phyloP scores from a whole-genome alignment of 2,329 filamentous ascomycete genomes.

The Claviceps citrina region DNA sequence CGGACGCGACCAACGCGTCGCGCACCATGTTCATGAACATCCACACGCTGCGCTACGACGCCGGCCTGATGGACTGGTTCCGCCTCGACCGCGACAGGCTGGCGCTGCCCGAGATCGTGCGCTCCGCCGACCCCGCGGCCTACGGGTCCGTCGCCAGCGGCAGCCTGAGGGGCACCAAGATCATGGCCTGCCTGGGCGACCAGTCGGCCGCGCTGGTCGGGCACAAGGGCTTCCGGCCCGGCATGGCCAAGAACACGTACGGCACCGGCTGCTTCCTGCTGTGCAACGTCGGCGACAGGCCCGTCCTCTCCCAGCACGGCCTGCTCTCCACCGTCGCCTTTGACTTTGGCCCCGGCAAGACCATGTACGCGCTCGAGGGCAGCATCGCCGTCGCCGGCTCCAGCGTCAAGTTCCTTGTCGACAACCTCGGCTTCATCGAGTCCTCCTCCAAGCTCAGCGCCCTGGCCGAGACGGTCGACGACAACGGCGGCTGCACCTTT shows the following conservation, averaged over 20 bases:
- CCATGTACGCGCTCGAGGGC: slow-evolving; percentile 62
- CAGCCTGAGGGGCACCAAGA: slow-evolving; percentile 48
- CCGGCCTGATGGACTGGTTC: slow-evolving; percentile 60
- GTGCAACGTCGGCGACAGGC: slow-evolving; percentile 67
- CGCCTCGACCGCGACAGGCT: slow-evolving; percentile 54
- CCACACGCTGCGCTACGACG: slow-evolving; percentile 58
- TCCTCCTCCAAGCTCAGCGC: slow-evolving; percentile 29
- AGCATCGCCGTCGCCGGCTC: slow-evolving; percentile 65
- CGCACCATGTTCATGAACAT: slow-evolving; percentile 82
- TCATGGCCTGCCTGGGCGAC: slow-evolving; percentile 66
- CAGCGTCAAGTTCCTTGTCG: slow-evolving; percentile 52
- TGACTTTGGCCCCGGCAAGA: slow-evolving; percentile 51
- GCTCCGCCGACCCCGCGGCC: slow-evolving; percentile 51
- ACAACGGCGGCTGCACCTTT: slow-evolving; percentile 63
- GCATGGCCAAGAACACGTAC: slow-evolving; percentile 72
- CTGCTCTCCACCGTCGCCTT: slow-evolving; percentile 65
- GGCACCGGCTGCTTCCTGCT: slow-evolving; percentile 74
- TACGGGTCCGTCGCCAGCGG: slow-evolving; percentile 52
- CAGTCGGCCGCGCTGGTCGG: slow-evolving; percentile 71
- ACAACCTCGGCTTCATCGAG: slow-evolving; percentile 42
- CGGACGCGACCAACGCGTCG: slow-evolving; percentile 69
- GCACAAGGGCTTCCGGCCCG: slow-evolving; percentile 61
- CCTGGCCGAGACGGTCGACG: slow-evolving; percentile 34
- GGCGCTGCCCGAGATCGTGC: slow-evolving; percentile 60
- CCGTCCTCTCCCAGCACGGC: slow-evolving; percentile 64